Evolutionary conservation across 2,329 filamentous ascomycete genomes (phyloP).

Genomic region (Scytalidium sp.): DNA sequence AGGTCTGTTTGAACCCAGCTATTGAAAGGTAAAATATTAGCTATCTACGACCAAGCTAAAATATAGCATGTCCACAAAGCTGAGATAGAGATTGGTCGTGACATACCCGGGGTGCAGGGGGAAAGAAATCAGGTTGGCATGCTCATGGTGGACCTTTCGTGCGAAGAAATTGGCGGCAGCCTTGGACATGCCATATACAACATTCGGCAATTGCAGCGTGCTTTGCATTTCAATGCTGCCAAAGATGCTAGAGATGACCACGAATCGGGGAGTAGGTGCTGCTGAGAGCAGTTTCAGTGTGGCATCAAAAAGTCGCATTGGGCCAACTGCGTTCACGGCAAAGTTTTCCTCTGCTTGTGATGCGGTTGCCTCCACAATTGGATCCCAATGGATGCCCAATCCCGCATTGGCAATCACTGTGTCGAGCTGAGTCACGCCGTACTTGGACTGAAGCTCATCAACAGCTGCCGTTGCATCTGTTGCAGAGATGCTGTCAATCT

Average conservation of each 20-base stretch:
- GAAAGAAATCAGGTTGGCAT: conserved; percentile 31
- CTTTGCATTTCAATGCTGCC: conserved; percentile 16
- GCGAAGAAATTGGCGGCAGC: conserved; percentile 29
- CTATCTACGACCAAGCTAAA: not conserved
- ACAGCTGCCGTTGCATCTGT: conserved; percentile 32
- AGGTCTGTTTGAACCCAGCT: conserved; percentile 37
- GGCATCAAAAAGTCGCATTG: conserved; percentile 43
- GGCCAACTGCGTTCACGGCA: conserved; percentile 39
- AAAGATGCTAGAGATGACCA: conserved; percentile 28
- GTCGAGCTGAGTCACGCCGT: conserved; percentile 41
- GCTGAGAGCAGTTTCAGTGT: conserved; percentile 35
- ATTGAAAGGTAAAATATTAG: not conserved
- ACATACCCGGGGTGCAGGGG: conserved; percentile 17
- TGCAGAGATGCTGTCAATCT: conserved; percentile 36
- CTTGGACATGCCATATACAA: conserved; percentile 42
- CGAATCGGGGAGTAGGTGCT: conserved; percentile 30
- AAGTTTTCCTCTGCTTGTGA: conserved; percentile 36
- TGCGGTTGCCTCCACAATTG: conserved; percentile 30
- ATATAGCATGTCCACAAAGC: conserved; percentile 29
- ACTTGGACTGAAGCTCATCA: conserved; percentile 23
- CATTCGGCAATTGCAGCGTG: conserved; percentile 3
- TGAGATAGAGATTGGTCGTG: too few species aligned
- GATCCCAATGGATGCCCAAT: conserved; percentile 30
- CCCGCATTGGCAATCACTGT: conserved; percentile 52
- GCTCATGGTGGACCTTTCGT: conserved; percentile 33